Conservation (phyloP, 129 eudicot genomes). For the Oenanthe sinensis region DNA sequence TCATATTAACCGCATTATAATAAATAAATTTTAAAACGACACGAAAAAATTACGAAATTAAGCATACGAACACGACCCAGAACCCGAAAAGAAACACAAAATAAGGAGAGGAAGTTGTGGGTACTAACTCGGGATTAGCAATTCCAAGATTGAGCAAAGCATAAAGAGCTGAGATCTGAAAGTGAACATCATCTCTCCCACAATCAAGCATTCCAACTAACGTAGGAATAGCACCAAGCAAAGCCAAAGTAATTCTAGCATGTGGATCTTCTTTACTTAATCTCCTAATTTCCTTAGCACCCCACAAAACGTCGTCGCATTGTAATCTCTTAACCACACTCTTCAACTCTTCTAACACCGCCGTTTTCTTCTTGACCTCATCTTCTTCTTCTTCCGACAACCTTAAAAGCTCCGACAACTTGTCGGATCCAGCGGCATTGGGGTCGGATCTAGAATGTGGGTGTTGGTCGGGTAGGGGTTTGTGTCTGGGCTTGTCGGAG, state of each 20-base stretch:
- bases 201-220: constrained; percentile 62
- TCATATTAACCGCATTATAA: too few relatives aligned
- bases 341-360: constrained; percentile 51
- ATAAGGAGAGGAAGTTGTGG: too few relatives aligned
- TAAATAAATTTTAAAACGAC: too few relatives aligned
- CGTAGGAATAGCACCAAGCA: constrained; percentile 81
- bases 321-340: constrained; percentile 51
- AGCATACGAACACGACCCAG: not conserved
- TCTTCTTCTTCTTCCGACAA: constrained; percentile 41
- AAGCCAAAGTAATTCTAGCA: constrained; percentile 49
- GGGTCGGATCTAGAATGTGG: constrained; percentile 23
- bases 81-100: not conserved
- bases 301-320: constrained; percentile 42
- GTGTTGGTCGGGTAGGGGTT: not conserved
- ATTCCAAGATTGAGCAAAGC: constrained; percentile 77
- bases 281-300: constrained; percentile 57
- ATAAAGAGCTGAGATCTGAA: constrained; percentile 56
- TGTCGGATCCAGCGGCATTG: constrained; percentile 34
- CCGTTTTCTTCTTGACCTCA: constrained; percentile 56
- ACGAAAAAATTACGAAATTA: too few relatives aligned
- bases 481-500: not conserved
- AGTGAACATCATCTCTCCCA: constrained; percentile 11
- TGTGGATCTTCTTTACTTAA: constrained; percentile 54
- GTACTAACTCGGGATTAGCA: constrained; percentile 61
- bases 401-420: constrained; percentile 59